phyloP scores from a whole-genome alignment of 768 basidiomycete genomes.

The Kwoniella sp. region DNA sequence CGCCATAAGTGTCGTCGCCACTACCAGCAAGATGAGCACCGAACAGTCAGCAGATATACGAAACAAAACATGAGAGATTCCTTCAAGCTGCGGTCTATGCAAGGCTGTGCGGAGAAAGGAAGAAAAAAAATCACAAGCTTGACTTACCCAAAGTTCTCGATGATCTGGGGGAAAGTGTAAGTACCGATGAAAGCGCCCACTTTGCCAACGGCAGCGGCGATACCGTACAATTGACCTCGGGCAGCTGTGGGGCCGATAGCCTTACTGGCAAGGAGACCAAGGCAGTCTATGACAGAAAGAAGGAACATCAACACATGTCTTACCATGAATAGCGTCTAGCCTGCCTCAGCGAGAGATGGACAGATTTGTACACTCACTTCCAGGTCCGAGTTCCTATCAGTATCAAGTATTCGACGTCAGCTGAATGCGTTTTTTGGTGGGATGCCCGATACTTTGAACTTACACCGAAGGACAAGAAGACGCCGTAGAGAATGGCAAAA shows the following conservation, averaged over 20 bases:
- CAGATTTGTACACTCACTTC: constrained; percentile 23
- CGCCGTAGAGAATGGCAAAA: constrained; percentile 74
- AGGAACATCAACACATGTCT: neutral
- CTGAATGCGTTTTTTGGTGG: too few relatives aligned
- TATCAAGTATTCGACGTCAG: too few relatives aligned
- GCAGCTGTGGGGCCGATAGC: constrained; percentile 70
- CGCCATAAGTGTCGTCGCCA: constrained; percentile 61
- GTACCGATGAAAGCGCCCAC: constrained; percentile 54
- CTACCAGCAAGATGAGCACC: neutral
- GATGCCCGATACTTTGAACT: constrained; percentile 26
- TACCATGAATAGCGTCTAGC: too few relatives aligned
- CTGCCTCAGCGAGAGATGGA: too few relatives aligned
- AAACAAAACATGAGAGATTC: neutral
- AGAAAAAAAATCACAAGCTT: too few relatives aligned
- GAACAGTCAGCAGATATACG: too few relatives aligned
- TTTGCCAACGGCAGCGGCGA: constrained; percentile 75
- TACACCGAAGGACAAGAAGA: constrained; percentile 88
- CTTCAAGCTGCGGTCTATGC: too few relatives aligned
- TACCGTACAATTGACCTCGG: constrained; percentile 66
- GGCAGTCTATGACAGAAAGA: constrained; percentile 61
- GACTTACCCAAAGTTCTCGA: constrained; percentile 34
- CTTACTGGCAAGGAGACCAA: constrained; percentile 84
- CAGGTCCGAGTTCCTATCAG: constrained; percentile 35
- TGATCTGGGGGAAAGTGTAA: constrained; percentile 54
- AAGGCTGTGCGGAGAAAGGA: too few relatives aligned